Conservation (phyloP, 192 early-diverging fungal genomes). For the Dissophora globulifera region DNA sequence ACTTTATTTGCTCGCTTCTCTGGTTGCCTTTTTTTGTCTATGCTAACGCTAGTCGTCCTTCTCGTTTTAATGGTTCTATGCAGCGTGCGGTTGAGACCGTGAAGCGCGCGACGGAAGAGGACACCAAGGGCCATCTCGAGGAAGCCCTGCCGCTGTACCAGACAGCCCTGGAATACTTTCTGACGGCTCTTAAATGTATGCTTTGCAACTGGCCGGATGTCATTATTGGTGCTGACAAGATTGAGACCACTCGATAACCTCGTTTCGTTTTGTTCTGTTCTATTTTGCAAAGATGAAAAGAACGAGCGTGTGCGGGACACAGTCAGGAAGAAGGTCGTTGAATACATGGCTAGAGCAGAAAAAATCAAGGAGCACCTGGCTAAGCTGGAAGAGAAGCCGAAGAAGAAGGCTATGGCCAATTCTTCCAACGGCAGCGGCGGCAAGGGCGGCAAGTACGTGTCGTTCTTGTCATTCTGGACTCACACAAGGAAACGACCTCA, state of each 20-base stretch:
- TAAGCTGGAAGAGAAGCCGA: conserved; percentile 74
- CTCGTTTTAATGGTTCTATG: too few relatives aligned
- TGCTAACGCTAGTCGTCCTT: too few relatives aligned
- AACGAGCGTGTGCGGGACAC: conserved; percentile 87
- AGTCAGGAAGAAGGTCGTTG: conserved; percentile 90
- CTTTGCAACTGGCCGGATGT: too few relatives aligned
- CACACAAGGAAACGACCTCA: not conserved
- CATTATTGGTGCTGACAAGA: too few relatives aligned
- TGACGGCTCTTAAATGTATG: conserved; percentile 93
- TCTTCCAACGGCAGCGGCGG: conserved; percentile 58
- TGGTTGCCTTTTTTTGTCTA: not conserved
- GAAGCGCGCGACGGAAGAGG: conserved; percentile 93
- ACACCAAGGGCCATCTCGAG: conserved; percentile 88
- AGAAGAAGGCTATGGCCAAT: conserved; percentile 71
- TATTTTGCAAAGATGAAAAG: conserved; percentile 86
- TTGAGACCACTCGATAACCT: not conserved
- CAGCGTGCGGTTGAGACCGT: conserved; percentile 94
- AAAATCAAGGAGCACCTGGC: conserved; percentile 89
- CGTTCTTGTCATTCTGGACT: not conserved
- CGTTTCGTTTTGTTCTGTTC: not conserved
- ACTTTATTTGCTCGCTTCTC: not conserved
- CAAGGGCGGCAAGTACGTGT: conserved; percentile 48
- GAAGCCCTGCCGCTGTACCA: conserved; percentile 91
- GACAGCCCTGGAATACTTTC: conserved; percentile 93
- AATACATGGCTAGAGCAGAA: conserved; percentile 94